Evolutionary conservation across 2,329 filamentous ascomycete genomes (phyloP), one percentile per base, ranked within the genome.

Genomic region (Helotiales sp.): DNA sequence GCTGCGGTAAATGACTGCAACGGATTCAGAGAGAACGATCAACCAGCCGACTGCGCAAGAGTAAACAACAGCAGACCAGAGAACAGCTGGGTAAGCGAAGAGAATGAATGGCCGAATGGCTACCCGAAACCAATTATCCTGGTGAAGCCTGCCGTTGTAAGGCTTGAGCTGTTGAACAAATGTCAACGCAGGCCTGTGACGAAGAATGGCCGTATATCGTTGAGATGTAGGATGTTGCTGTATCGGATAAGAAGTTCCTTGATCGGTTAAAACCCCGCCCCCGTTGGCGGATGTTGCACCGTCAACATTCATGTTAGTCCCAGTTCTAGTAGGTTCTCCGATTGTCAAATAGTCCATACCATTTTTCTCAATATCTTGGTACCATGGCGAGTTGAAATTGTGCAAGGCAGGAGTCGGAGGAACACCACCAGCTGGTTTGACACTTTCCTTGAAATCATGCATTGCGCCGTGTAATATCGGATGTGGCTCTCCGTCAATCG

Each of bases 11-110:
- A 98, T 91, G 66, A 91, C 84, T 0, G 93, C 87, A 2, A 98
- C 88, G 0, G 91, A 91, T 79, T 98, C 94, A 0, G 93, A 97
- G 1, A 98, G 86, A 50, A 98, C 93, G 71, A 98, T 97, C 30
- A 98, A 85, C 96, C 95, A 98, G 43, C 95, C 95, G 6, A 98
- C 87, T 0, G 93, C 96, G 73, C 96, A 90, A 0, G 93, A 84
- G 77, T 98, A 98, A 3, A 97, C 88, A 0, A 91, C 83, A 0
- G 93, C 83, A 6, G 92, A 95, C 95, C 94, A 98, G 8, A 97
- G 85, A 1, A 98, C 91, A 0, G 92, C 87, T 0, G 96, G 96
- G 75, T 98, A 97, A 0, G 90, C 87, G 73, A 90, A 97, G 0
- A 98, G 85, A 55, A 97, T 88, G 69, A 98, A 93, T 0, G 95